Evolutionary conservation across 345 rosid genomes (phyloP).

Genomic region (Angophora floribunda): DNA sequence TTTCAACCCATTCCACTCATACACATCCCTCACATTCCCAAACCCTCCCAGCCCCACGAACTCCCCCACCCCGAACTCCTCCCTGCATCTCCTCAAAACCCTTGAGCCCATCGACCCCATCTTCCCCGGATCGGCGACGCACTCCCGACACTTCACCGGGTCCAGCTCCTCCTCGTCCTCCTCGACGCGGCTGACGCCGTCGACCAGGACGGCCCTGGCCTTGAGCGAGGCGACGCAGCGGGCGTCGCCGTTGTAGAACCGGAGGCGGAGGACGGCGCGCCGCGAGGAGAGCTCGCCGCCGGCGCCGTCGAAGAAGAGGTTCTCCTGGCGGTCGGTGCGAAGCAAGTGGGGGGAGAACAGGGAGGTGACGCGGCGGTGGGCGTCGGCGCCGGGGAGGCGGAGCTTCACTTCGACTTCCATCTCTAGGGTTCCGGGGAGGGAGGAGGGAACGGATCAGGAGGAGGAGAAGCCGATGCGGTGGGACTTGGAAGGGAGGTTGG

Average conservation of each 20-base stretch:
- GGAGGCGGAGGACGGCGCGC: conserved; percentile 55
- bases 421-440: neutral
- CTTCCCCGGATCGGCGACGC: conserved; percentile 37
- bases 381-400: conserved; percentile 34
- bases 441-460: neutral
- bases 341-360: conserved; percentile 43
- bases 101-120: conserved; percentile 33
- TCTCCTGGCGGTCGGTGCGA: conserved; percentile 60
- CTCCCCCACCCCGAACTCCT: conserved; percentile 54
- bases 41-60: conserved; percentile 82
- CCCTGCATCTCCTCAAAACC: conserved; percentile 53
- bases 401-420: conserved; percentile 92
- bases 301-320: conserved; percentile 64
- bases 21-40: conserved; percentile 57
- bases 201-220: conserved; percentile 39
- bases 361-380: conserved; percentile 36
- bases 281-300: conserved; percentile 39
- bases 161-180: conserved; percentile 86
- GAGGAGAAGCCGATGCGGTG: conserved; percentile 57
- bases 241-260: conserved; percentile 33
- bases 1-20: conserved; percentile 59
- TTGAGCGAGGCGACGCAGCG: conserved; percentile 61
- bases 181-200: conserved; percentile 82
- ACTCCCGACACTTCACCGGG: conserved; percentile 16
- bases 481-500: conserved; percentile 44